A percentile compares a stretch with the other conserved stretches of the same genome.
These are phyloP conservation scores for Coffea canephora DNA, from an alignment of 257 asterid species.

Conservation along the genomic window DNA sequence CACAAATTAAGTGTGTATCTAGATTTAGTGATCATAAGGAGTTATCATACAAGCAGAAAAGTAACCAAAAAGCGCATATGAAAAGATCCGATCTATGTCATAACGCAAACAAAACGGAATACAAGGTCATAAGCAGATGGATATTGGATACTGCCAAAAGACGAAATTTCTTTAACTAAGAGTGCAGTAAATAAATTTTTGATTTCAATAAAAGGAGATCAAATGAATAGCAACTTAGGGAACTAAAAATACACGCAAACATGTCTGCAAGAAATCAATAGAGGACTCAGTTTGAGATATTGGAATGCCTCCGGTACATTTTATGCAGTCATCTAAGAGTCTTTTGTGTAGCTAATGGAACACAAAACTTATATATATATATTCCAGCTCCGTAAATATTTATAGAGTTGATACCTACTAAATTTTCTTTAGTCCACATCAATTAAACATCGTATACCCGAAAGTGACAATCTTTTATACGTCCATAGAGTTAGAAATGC, in stretches of 20 bases:
- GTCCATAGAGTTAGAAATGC: neutral
- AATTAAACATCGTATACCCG: neutral
- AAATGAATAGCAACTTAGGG: neutral
- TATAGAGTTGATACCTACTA: neutral
- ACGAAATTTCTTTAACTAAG: neutral
- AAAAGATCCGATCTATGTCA: neutral
- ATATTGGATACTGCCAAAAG: neutral
- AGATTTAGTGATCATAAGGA: no score
- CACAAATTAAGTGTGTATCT: no score
- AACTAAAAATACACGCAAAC: neutral
- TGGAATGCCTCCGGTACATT: neutral
- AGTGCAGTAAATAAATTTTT: no score
- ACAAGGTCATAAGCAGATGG: neutral
- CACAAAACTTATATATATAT: no score
- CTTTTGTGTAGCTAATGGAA: neutral
- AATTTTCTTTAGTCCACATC: neutral
- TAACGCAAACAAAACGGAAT: neutral
- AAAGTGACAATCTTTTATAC: neutral
- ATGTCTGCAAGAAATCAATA: neutral
- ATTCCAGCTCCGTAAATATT: no score
- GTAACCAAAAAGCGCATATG: neutral
- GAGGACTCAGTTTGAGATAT: neutral
- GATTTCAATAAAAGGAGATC: neutral
- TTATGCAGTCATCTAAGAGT: neutral
- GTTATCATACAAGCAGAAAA: neutral